Evolutionary conservation across 805 yeast genomes (phyloP), one percentile per base, ranked within the genome.

Genomic region (Ogataea sp.): DNA sequence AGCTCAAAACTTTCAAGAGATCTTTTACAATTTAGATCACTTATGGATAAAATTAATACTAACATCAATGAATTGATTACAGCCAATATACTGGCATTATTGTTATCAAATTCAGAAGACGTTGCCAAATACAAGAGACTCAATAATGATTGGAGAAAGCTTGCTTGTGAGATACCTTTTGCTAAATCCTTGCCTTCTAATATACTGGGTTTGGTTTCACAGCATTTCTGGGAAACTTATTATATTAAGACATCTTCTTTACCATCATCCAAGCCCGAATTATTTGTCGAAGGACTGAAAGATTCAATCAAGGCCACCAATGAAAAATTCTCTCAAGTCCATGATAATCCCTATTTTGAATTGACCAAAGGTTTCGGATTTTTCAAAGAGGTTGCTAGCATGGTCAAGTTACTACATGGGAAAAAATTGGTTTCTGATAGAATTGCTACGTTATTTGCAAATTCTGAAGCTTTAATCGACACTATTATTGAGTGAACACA

Each of bases 1-100:
- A n/a, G n/a, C n/a, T 89, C 89, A 2, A 88, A 87, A 13, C 66
- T 86, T 26, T 83, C 86, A 15, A 73, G 80, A 47, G 71, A 75
- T 29, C 63, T 85, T 27, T 64, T 84, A 36, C 72, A 76, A 33
- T 83, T 81, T 55, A 71, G 88, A 52, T 79, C 87, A 16, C 75
- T 77, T 40, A 55, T 82, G 35, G 69, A 76, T 39, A 71, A 71
- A 36, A 56, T 82, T 36, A 70, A 70, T 24, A 61, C 58, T 18
- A 68, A 68, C 32, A 53, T 78, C 21, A 70, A 75, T 43, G 78
- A 77, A 45, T 58, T 79, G n/a, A 54, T 77, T 23, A 82, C 77
- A 47, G 66, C 68, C 35, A 70, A 67, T 37, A 51, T 67, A 42
- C 71, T 68, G 52, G 75, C 78, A 17, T 67, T 70, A 38, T 67